phyloP scores from a whole-genome alignment of 768 basidiomycete genomes.

The Tricholoma hemisulphureum region DNA sequence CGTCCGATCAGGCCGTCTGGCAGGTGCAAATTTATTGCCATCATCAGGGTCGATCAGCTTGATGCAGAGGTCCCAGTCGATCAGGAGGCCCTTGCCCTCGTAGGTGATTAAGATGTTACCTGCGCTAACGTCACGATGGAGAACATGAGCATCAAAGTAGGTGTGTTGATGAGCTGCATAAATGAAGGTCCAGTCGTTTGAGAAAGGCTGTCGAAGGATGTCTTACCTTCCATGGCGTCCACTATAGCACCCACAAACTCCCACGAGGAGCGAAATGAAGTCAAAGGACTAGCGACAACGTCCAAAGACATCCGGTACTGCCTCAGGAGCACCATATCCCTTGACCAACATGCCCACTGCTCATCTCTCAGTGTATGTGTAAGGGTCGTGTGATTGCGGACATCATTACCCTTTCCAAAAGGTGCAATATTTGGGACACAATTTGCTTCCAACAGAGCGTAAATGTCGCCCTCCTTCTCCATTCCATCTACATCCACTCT shows the following conservation, averaged over 20 bases:
- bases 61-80: background rate
- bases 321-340: background rate
- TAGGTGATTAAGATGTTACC: constrained; percentile 5
- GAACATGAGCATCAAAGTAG: background rate
- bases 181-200: background rate
- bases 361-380: background rate
- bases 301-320: background rate
- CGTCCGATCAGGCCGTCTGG: background rate
- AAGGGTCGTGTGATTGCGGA: constrained; percentile 10
- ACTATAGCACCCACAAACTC: no score
- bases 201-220: background rate
- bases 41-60: background rate
- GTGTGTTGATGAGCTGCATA: background rate
- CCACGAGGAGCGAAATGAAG: background rate
- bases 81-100: background rate
- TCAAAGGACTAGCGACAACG: background rate
- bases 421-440: constrained; percentile 20
- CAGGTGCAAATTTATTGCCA: background rate
- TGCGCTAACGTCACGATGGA: background rate
- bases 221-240: background rate
- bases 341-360: background rate
- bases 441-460: constrained; percentile 15
- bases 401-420: constrained; percentile 23
- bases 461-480: constrained; percentile 21
- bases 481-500: constrained; percentile 7